Base-by-base conservation (phyloP, 1,284 basidiomycete genomes). In the Clitocybe nebularis region DNA sequence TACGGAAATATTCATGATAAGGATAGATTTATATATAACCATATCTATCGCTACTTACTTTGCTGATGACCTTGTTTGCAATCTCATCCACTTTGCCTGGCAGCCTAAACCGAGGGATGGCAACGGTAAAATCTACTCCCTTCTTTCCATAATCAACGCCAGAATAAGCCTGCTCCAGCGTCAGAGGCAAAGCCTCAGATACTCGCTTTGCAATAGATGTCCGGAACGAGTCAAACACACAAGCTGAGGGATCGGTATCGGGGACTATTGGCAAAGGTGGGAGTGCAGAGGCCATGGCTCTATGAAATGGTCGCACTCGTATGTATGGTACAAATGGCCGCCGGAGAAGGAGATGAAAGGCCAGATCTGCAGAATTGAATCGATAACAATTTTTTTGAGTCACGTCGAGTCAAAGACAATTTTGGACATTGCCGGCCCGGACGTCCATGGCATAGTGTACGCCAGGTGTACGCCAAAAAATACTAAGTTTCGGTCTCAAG, bases 111-210 rank as follows among this genome's bases (percentile, higher is more conserved):
- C 95, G 79, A 19, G 94, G 91, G 30, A 98, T 66, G 3, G 96
- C 93, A 22, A 99, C 79, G 0, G 89, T 90, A 55, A 96, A 93
- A 68, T 99, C 95, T 35, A 79, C 83, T 11, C 88, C 90, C 67
- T 95, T 94, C 68, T 93, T 93, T 36, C 89, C 89, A 52, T 86
- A 87, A 62, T 94, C 89, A 4, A 97, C 87, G 10, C 89, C 94
- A 20, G 76, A 64, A 61, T 88, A 95, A 0, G 84, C 89, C 57
- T 91, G 74, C 36, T 87, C 84, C 16, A 89, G 55, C 0, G 83
- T 77, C 45, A 93, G 67, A 11, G 79, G 78, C 21, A 95, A 72
- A 0, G 81, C 78, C 36, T 85, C 78, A 5, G 84, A 77, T 36
- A 97, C 67, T 44, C 80, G 72, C 55, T 85, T 74, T 1, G 95